Conservation (phyloP, 1,139 yeast genomes). For the Geotrichum candidum region DNA sequence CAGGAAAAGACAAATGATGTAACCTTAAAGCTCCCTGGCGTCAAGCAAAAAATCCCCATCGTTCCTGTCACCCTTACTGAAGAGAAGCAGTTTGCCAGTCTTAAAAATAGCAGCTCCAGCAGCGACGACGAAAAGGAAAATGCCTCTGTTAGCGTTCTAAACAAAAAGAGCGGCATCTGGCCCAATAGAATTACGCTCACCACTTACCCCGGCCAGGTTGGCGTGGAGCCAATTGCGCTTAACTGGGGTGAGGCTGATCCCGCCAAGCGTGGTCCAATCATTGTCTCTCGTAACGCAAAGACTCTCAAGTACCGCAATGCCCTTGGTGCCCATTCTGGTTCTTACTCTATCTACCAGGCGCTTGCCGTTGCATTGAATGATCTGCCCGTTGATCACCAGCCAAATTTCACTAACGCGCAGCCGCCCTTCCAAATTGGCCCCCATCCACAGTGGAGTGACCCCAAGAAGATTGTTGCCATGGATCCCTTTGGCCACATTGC, state of each 20-base stretch:
- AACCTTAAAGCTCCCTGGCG: not conserved
- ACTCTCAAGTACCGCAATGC: slow-evolving; percentile 43
- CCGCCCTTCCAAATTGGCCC: slow-evolving; percentile 53
- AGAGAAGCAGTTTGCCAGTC: slow-evolving; percentile 9
- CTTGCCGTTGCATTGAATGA: slow-evolving; percentile 53
- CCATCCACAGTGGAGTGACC: slow-evolving; percentile 49
- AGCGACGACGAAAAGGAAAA: not conserved
- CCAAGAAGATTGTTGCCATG: slow-evolving; percentile 52
- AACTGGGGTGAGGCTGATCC: slow-evolving; percentile 49
- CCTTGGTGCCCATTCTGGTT: slow-evolving; percentile 58
- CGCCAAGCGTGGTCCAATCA: slow-evolving; percentile 49
- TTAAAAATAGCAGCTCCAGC: not conserved
- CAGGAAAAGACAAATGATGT: slow-evolving; percentile 2
- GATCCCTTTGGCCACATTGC: slow-evolving; percentile 60
- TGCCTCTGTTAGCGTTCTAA: not conserved
- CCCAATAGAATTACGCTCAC: slow-evolving; percentile 41
- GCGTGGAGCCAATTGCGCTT: slow-evolving; percentile 43
- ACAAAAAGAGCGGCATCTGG: slow-evolving; percentile 19
- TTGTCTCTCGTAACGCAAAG: slow-evolving; percentile 42
- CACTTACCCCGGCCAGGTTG: slow-evolving; percentile 47
- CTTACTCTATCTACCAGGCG: slow-evolving; percentile 56
- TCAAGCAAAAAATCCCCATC: slow-evolving; percentile 9
- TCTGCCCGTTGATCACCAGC: slow-evolving; percentile 44
- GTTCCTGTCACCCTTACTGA: slow-evolving; percentile 5
- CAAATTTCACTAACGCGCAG: slow-evolving; percentile 56